phyloP scores from a whole-genome alignment of 192 early-diverging fungal genomes.

The Radiomyces spectabilis region DNA sequence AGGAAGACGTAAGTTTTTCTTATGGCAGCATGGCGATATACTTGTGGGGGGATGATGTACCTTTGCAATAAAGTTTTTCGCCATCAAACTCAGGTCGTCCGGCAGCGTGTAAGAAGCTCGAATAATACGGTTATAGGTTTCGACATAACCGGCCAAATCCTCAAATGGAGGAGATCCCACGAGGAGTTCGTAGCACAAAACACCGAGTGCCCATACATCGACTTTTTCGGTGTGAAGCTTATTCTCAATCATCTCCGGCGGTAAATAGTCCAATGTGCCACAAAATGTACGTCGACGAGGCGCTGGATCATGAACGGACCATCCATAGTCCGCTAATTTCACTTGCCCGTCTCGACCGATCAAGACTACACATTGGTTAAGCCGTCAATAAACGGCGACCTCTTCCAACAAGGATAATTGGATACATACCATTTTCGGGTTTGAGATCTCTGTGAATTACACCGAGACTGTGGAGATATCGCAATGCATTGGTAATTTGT shows the following conservation, averaged over 20 bases:
- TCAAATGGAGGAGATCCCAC: constrained; percentile 89
- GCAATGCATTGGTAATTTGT: constrained; percentile 62
- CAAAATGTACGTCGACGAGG: constrained; percentile 80
- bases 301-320: constrained; percentile 85
- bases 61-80: constrained; percentile 84
- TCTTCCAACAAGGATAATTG: no score
- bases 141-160: constrained; percentile 44
- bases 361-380: constrained; percentile 30
- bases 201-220: constrained; percentile 91
- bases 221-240: constrained; percentile 67
- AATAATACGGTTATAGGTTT: constrained; percentile 76
- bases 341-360: constrained; percentile 73
- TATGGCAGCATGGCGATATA: no score
- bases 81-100: constrained; percentile 60
- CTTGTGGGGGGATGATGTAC: no score
- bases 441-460: constrained; percentile 86
- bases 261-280: constrained; percentile 93
- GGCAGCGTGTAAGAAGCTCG: constrained; percentile 78
- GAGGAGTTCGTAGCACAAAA: constrained; percentile 88
- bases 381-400: no score
- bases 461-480: constrained; percentile 85
- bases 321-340: constrained; percentile 95
- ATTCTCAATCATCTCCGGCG: constrained; percentile 93
- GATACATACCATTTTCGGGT: constrained; percentile 71
- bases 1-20: no score